Evolutionary conservation across 768 basidiomycete species (phyloP).

Genomic region (Lactifluus rugatus): DNA sequence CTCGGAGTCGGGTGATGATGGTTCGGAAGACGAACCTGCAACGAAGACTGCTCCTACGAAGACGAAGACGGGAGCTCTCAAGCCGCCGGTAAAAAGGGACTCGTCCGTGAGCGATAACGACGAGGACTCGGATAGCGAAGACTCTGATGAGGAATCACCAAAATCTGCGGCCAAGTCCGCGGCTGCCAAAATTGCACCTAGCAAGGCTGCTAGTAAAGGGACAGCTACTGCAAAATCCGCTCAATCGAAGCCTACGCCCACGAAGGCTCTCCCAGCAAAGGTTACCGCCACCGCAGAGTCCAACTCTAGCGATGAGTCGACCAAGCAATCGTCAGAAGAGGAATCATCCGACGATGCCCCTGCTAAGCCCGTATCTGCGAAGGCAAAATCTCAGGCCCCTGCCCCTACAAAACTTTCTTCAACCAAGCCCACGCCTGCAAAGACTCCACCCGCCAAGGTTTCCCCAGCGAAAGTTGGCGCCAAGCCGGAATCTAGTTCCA

Average conservation of each 20-base stretch:
- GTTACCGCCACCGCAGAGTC: neutral
- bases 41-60: no score
- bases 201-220: conserved; percentile 5
- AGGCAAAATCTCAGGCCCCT: neutral
- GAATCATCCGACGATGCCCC: neutral
- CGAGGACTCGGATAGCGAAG: conserved; percentile 9
- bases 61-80: no score
- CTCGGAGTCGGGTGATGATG: conserved; percentile 21
- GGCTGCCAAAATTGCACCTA: conserved; percentile 1
- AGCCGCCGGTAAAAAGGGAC: no score
- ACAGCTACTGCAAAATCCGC: neutral
- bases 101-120: neutral
- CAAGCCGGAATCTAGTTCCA: conserved; percentile 3
- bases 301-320: conserved; percentile 17
- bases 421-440: neutral
- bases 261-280: conserved; percentile 27
- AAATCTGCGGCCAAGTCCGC: conserved; percentile 5
- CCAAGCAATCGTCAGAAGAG: conserved; percentile 1
- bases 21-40: conserved; percentile 20
- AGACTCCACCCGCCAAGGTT: neutral
- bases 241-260: conserved; percentile 16
- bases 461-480: neutral
- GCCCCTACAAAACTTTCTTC: neutral
- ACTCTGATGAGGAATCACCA: neutral
- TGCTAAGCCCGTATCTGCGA: conserved; percentile 10